A percentile compares a stretch with the other conserved stretches of the same genome.
These are phyloP conservation scores for Atalantia buxifolia DNA, from an alignment of 345 rosid species.

Conservation along the genomic window DNA sequence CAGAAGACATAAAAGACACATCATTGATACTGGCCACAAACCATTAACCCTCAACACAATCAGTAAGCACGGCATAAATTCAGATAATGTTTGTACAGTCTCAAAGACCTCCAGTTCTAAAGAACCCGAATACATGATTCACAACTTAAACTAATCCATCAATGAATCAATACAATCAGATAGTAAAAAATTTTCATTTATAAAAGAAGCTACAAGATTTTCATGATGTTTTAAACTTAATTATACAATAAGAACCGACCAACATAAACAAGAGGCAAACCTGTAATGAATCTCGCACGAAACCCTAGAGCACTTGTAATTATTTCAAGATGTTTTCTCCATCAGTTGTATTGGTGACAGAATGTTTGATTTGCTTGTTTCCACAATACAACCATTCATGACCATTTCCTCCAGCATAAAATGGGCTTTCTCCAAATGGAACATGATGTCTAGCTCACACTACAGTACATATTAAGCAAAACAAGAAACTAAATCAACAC, in stretches of 20 bases:
- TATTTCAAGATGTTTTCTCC: conserved; percentile 65
- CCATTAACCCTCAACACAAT: not conserved
- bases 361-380: conserved; percentile 89
- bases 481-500: not conserved
- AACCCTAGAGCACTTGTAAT: not conserved
- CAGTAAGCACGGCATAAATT: not conserved
- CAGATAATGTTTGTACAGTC: not conserved
- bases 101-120: not conserved
- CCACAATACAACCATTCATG: conserved; percentile 91
- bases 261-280: not conserved
- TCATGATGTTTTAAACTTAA: not conserved
- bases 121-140: not conserved
- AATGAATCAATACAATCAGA: conserved; percentile 1
- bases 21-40: too few species aligned
- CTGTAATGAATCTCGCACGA: conserved; percentile 7
- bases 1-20: not conserved
- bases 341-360: conserved; percentile 76
- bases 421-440: conserved; percentile 97
- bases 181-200: not conserved
- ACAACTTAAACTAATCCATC: not conserved
- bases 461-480: conserved; percentile 49
- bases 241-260: conserved; percentile 9
- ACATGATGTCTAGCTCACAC: conserved; percentile 99
- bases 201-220: not conserved
- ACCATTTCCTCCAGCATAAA: conserved; percentile 99